Conservation (phyloP, 2,329 filamentous ascomycete species). For the Monosporascus sp. region DNA sequence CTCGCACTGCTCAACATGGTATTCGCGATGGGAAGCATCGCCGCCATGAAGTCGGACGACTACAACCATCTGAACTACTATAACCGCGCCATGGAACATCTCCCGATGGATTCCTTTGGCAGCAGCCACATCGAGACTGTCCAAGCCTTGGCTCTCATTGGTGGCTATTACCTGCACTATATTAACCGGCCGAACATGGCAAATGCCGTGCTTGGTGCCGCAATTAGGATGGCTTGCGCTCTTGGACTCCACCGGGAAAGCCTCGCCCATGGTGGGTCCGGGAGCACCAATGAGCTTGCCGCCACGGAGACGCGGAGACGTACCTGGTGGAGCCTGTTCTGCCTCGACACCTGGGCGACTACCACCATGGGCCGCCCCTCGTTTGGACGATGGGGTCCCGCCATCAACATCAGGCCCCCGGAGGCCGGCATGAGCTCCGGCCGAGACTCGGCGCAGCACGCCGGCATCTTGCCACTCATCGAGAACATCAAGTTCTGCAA, state of each 20-base stretch:
- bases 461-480: constrained; percentile 64
- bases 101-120: constrained; percentile 62
- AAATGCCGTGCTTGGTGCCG: constrained; percentile 65
- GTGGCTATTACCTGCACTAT: constrained; percentile 74
- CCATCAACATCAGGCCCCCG: constrained; percentile 61
- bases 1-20: constrained; percentile 70
- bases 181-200: constrained; percentile 73
- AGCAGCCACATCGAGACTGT: constrained; percentile 69
- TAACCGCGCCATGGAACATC: constrained; percentile 59
- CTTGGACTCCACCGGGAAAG: constrained; percentile 66
- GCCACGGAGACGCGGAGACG: constrained; percentile 57
- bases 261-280: constrained; percentile 31
- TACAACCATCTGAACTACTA: constrained; percentile 67
- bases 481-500: constrained; percentile 77
- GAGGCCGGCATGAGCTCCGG: constrained; percentile 44
- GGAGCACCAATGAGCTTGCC: constrained; percentile 38
- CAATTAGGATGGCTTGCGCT: constrained; percentile 68
- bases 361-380: constrained; percentile 67
- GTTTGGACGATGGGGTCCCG: constrained; percentile 60
- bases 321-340: constrained; percentile 73
- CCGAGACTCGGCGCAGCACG: constrained; percentile 51
- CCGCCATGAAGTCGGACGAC: constrained; percentile 59
- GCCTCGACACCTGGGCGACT: constrained; percentile 68
- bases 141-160: constrained; percentile 65
- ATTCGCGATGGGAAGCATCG: constrained; percentile 69